These are phyloP conservation scores for Candida labiduridarum DNA, from an alignment of 1,139 yeast genomes.

Conservation along the genomic window DNA sequence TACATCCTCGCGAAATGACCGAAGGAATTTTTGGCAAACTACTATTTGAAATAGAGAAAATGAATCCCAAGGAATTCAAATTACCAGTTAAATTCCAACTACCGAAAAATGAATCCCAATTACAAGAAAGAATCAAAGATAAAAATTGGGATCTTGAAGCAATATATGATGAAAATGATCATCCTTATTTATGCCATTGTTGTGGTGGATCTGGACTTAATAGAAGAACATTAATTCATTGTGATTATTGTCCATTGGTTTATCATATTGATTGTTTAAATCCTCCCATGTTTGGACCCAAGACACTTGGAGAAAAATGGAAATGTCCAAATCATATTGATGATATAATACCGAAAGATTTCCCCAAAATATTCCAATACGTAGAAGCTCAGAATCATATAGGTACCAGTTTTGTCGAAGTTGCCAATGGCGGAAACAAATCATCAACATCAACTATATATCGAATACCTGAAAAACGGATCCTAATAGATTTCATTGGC, in stretches of 20 bases:
- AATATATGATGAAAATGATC: slow-evolving; percentile 65
- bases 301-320: slow-evolving; percentile 84
- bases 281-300: slow-evolving; percentile 76
- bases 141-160: slow-evolving; percentile 64
- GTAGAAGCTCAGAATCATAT: slow-evolving; percentile 54
- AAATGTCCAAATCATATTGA: slow-evolving; percentile 89
- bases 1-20: slow-evolving; percentile 26
- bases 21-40: slow-evolving; percentile 66
- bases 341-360: slow-evolving; percentile 43
- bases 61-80: slow-evolving; percentile 73
- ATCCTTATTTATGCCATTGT: slow-evolving; percentile 68
- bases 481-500: slow-evolving; percentile 74
- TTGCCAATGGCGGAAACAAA: slow-evolving; percentile 39
- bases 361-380: slow-evolving; percentile 47
- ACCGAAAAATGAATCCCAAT: slow-evolving; percentile 39
- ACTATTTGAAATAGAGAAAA: slow-evolving; percentile 54
- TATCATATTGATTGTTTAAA: slow-evolving; percentile 93
- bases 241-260: slow-evolving; percentile 84
- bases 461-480: slow-evolving; percentile 70
- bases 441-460: slow-evolving; percentile 40
- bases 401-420: slow-evolving; percentile 35
- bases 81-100: slow-evolving; percentile 67
- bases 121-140: slow-evolving; percentile 40
- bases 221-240: slow-evolving; percentile 58
- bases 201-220: slow-evolving; percentile 73